Conservation (phyloP, 1,139 yeast genomes). For the Geotrichum australiense region DNA sequence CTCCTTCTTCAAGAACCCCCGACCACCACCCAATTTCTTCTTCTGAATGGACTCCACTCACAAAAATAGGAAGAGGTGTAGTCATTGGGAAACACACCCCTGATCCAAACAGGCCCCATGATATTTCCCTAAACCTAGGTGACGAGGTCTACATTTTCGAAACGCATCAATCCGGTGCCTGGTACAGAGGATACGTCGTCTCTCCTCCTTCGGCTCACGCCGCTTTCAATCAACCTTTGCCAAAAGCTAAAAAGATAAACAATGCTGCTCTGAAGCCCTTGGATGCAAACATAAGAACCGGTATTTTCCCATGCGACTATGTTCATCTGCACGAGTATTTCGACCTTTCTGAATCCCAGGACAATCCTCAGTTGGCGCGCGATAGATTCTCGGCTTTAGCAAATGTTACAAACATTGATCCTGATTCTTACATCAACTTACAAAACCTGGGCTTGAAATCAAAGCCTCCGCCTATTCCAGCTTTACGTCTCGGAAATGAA, state of each 20-base stretch:
- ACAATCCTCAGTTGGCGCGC: constrained; percentile 1
- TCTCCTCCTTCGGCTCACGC: constrained; percentile 28
- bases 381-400: constrained; percentile 11
- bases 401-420: not conserved
- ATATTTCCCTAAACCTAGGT: constrained; percentile 52
- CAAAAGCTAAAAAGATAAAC: constrained; percentile 21
- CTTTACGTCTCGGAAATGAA: constrained; percentile 26
- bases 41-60: constrained; percentile 39
- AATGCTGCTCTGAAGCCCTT: constrained; percentile 25
- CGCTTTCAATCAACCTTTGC: constrained; percentile 28
- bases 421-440: constrained; percentile 6
- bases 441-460: constrained; percentile 15
- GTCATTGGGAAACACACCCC: constrained; percentile 25
- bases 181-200: constrained; percentile 74
- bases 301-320: constrained; percentile 29
- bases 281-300: constrained; percentile 25
- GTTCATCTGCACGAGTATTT: constrained; percentile 28
- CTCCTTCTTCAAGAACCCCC: not conserved
- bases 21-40: constrained; percentile 10
- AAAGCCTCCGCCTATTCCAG: constrained; percentile 29
- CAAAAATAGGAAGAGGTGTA: constrained; percentile 27
- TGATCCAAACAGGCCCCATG: constrained; percentile 12
- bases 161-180: constrained; percentile 46
- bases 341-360: constrained; percentile 17
- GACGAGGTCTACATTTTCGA: constrained; percentile 77